phyloP scores from a whole-genome alignment of 2,329 filamentous ascomycete species.

The Venturia nashicola region DNA sequence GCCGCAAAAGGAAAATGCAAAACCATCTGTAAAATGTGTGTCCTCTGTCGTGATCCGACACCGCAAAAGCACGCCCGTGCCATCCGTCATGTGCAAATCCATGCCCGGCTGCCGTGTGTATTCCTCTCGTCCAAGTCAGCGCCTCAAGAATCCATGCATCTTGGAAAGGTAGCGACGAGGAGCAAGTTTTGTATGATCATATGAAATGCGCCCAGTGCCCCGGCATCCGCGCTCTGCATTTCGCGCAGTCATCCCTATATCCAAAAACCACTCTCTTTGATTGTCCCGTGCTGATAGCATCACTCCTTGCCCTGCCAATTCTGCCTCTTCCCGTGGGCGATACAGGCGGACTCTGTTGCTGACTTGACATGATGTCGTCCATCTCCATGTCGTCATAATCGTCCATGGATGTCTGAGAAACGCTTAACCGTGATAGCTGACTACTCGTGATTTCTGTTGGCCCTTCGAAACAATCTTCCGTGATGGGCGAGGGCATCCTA shows the following conservation, averaged over 20 bases:
- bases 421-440: conserved; percentile 25
- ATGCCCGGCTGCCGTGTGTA: neutral
- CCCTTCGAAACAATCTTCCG: conserved; percentile 24
- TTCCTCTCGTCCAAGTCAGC: neutral
- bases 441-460: conserved; percentile 24
- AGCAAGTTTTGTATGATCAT: neutral
- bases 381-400: conserved; percentile 19
- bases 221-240: conserved; percentile 33
- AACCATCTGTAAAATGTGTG: neutral
- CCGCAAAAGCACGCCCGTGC: neutral
- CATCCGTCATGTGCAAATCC: neutral
- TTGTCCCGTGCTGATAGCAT: conserved; percentile 21
- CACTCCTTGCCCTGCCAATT: conserved; percentile 25
- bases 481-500: conserved; percentile 29
- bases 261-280: conserved; percentile 34
- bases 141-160: neutral
- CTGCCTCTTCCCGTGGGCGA: conserved; percentile 12
- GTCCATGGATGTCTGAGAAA: conserved; percentile 11
- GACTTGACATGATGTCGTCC: conserved; percentile 16
- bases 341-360: conserved; percentile 13
- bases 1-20: neutral
- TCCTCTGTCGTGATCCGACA: neutral
- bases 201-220: conserved; percentile 39
- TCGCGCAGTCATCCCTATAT: conserved; percentile 37
- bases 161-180: neutral